Evolutionary conservation across 305 asterid genomes (phyloP), one percentile per base, ranked within the genome.

Genomic region (Euphrasia arctica): DNA sequence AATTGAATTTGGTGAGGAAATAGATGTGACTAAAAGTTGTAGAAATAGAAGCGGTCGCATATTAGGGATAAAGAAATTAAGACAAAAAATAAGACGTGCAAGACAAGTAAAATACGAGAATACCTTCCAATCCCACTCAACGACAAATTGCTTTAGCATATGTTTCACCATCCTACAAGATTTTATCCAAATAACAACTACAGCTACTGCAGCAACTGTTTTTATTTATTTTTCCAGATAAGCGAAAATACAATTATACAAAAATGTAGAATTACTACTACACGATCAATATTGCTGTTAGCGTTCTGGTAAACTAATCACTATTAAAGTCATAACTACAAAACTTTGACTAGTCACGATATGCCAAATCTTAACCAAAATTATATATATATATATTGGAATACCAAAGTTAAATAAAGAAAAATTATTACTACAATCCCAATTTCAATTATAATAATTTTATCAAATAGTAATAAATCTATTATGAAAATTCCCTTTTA

Each of bases 261-360:
- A 3, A 31, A 31, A 31, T 31, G 34, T 31, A 31, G 34, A 31
- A 31, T 31, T 31, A 31, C 4, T 31, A 31, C 34, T 0, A 31
- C 4, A 29, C 3, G 3, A 31, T 18, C 22, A 18, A 18, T 18
- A 31, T 31, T 31, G 3, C 34, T 31, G 74, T 70, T 73, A 50
- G 73, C 9, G 60, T 67, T 59, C 70, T 73, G 82, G 76, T 73
- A 39, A 77, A 54, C 82, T 67, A 77, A 77, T 63, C 43, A 63
- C 55, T 58, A 34, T 69, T 55, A 55, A 11, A 45, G 34, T 51
- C 14, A 11, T 9, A n/a, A 48, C 54, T 4, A 48, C 6, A 11
- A 48, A 48, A n/a, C 13, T 11, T 36, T 36, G 42, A 36, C 42
- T 36, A 18, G 6, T 36, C 42, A 36, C 43, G 10, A 8, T 6